Conservation (phyloP, 2,329 filamentous ascomycete genomes). For the Aspergillus versicolor region DNA sequence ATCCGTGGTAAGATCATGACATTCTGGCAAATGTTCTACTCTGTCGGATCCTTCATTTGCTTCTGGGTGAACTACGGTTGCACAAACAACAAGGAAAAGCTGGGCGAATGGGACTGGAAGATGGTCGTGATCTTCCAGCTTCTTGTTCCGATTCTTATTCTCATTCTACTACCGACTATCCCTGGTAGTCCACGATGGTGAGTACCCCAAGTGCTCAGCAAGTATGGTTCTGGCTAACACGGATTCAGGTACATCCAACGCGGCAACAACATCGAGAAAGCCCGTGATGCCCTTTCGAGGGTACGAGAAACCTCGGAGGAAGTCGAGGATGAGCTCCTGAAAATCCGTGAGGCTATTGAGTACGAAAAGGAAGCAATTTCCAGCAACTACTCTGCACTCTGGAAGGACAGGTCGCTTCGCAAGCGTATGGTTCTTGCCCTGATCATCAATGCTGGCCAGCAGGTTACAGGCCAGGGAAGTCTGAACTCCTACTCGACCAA, state of each 20-base stretch:
- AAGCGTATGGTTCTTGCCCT: conserved; percentile 66
- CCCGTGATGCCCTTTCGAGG: conserved; percentile 55
- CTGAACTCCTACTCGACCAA: conserved; percentile 72
- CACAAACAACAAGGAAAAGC: conserved; percentile 52
- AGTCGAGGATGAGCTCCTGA: conserved; percentile 64
- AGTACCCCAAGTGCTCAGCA: conserved; percentile 28
- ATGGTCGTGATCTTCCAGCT: conserved; percentile 73
- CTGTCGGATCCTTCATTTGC: conserved; percentile 64
- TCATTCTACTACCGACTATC: conserved; percentile 62
- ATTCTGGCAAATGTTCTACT: conserved; percentile 69
- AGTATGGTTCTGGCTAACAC: not conserved
- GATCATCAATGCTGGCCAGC: conserved; percentile 68
- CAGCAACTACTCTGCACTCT: conserved; percentile 62
- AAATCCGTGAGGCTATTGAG: conserved; percentile 67
- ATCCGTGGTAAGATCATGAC: conserved; percentile 69
- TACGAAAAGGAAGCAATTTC: conserved; percentile 70
- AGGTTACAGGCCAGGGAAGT: conserved; percentile 70
- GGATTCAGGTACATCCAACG: conserved; percentile 52
- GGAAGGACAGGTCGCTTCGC: conserved; percentile 68
- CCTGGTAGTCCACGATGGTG: conserved; percentile 68
- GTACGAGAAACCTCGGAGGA: conserved; percentile 66
- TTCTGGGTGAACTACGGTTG: conserved; percentile 67
- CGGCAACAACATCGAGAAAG: conserved; percentile 59
- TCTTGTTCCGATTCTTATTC: conserved; percentile 63
- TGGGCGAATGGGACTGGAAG: conserved; percentile 73